Percentiles rank a stretch among this genome's conserved stretches.
Evolutionary conservation across 805 yeast genomes (phyloP).

Genomic region (Ogataea wickerhamii): DNA sequence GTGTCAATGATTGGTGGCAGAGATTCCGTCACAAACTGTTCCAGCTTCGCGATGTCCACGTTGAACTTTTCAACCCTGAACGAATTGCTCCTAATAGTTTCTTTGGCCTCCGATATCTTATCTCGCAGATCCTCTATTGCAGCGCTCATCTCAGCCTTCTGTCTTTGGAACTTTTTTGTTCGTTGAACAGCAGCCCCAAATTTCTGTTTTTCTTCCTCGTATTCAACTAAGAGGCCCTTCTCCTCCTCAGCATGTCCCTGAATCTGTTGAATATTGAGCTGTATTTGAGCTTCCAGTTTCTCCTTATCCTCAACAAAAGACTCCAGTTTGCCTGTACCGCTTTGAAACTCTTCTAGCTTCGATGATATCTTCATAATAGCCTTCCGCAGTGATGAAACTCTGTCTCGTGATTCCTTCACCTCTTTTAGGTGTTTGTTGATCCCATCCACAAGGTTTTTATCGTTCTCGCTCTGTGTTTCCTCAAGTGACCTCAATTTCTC

Average conservation of each 20-base stretch:
- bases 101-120: conserved; percentile 20
- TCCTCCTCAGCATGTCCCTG: conserved; percentile 21
- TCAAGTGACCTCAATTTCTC: conserved; percentile 8
- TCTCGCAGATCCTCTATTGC: conserved; percentile 22
- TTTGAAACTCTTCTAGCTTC: conserved; percentile 43
- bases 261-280: conserved; percentile 18
- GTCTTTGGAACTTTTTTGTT: conserved; percentile 9
- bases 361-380: conserved; percentile 34
- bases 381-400: conserved; percentile 17
- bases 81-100: conserved; percentile 10
- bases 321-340: conserved; percentile 36
- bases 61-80: conserved; percentile 21
- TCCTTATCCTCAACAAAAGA: conserved; percentile 34
- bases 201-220: conserved; percentile 12
- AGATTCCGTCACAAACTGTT: conserved; percentile 24
- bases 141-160: conserved; percentile 7
- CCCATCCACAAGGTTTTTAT: conserved; percentile 5
- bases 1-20: conserved; percentile 29
- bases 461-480: conserved; percentile 9
- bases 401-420: conserved; percentile 12
- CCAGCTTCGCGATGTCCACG: conserved; percentile 23
- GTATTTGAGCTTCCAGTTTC: conserved; percentile 30
- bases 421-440: conserved; percentile 6
- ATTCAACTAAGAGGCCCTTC: conserved; percentile 6
- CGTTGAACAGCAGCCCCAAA: conserved; percentile 10